These are phyloP conservation scores for Taphrina pruni DNA, from an alignment of 1,139 yeast genomes.

Conservation along the genomic window DNA sequence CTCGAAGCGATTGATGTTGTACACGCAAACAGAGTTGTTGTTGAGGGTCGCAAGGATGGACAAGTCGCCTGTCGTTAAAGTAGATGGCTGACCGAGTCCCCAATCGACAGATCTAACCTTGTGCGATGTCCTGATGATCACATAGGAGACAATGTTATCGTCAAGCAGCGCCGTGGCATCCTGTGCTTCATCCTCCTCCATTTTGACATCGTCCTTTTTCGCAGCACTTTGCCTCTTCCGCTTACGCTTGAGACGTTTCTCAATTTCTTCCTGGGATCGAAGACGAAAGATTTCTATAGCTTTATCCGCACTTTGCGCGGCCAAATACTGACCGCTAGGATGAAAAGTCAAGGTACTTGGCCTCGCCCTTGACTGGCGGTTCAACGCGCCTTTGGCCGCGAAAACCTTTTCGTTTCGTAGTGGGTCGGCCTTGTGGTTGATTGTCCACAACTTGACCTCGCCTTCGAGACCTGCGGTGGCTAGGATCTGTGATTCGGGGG, in stretches of 20 bases:
- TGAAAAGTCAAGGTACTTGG: slow-evolving; percentile 68
- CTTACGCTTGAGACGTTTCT: slow-evolving; percentile 78
- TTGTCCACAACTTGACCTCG: slow-evolving; percentile 81
- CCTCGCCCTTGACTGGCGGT: slow-evolving; percentile 79
- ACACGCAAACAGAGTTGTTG: slow-evolving; percentile 77
- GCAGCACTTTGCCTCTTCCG: slow-evolving; percentile 71
- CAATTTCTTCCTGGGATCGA: slow-evolving; percentile 76
- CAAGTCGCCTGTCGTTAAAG: slow-evolving; percentile 52
- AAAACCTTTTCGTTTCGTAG: slow-evolving; percentile 57
- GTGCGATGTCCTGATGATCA: slow-evolving; percentile 51
- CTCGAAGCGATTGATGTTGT: slow-evolving; percentile 62
- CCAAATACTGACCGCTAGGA: slow-evolving; percentile 58
- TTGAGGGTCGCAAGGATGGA: slow-evolving; percentile 69
- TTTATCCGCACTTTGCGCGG: slow-evolving; percentile 77
- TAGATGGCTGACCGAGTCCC: slow-evolving; percentile 43
- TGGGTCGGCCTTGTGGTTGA: slow-evolving; percentile 56
- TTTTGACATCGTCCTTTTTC: slow-evolving; percentile 60
- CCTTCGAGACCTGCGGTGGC: slow-evolving; percentile 81
- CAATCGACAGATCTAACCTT: slow-evolving; percentile 52
- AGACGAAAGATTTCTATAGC: slow-evolving; percentile 81
- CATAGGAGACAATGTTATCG: slow-evolving; percentile 50
- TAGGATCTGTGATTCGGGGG: slow-evolving; percentile 47
- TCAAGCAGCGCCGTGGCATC: slow-evolving; percentile 56
- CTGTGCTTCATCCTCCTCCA: slow-evolving; percentile 61
- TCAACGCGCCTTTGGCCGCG: slow-evolving; percentile 67